phyloP scores from a whole-genome alignment of 1,284 basidiomycete genomes.

The Melampsora americana region DNA sequence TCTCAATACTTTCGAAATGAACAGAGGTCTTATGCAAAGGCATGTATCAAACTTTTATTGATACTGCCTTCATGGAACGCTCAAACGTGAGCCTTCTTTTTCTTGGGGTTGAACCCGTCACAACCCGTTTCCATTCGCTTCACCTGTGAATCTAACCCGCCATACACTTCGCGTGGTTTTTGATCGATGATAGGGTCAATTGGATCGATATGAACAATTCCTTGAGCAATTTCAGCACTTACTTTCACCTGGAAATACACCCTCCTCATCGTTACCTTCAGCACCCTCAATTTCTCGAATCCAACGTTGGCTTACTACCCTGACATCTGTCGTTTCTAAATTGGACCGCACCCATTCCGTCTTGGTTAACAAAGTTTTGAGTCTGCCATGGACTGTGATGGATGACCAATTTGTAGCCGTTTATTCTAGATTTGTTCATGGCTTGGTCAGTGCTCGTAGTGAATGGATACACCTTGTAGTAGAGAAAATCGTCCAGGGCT shows the following conservation, averaged over 20 bases:
- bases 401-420: constrained; percentile 76
- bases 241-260: constrained; percentile 46
- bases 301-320: constrained; percentile 57
- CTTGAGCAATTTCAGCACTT: constrained; percentile 58
- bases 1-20: not conserved
- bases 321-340: constrained; percentile 62
- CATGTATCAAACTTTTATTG: constrained; percentile 40
- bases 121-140: not conserved
- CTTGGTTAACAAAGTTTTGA: constrained; percentile 81
- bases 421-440: constrained; percentile 82
- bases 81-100: constrained; percentile 23
- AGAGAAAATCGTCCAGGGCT: constrained; percentile 72
- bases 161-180: not conserved
- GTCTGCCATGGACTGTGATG: constrained; percentile 85
- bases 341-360: constrained; percentile 74
- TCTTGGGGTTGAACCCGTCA: not conserved
- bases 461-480: constrained; percentile 85
- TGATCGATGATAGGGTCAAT: constrained; percentile 52
- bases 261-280: constrained; percentile 27
- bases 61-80: constrained; percentile 39
- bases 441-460: constrained; percentile 86
- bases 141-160: not conserved
- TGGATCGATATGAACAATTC: constrained; percentile 59
- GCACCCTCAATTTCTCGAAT: constrained; percentile 48
- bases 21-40: constrained; percentile 19